Evolutionary conservation across 495 filamentous ascomycete genomes (phyloP), one percentile per base, ranked within the genome.

Genomic region (Venustampulla echinocandica): DNA sequence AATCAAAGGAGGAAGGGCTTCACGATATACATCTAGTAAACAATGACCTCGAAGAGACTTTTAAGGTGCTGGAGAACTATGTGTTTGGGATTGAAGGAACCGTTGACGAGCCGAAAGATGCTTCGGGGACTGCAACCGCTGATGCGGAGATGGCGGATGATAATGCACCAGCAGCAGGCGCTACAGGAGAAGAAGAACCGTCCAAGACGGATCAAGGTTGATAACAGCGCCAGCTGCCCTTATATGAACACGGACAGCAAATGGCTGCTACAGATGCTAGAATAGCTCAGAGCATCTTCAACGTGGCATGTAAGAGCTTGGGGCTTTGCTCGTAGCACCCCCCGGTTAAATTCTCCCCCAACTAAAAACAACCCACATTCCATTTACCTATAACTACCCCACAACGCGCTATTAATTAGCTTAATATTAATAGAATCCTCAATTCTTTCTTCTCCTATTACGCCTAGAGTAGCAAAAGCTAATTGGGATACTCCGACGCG

Each of bases 1-100:
- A 77, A 50, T 63, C 82, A 3, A 70, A 75, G 48, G 63, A 73
- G n/a, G 66, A 69, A 1, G 80, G 71, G 9, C 69, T 78, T 20
- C 45, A 59, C 10, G 84, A 90, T 37, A 73, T 73, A 63, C 70
- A 81, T 18, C 68, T 90, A 33, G 73, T 82, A 21, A 88, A 87
- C 52, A 81, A 83, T 56, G 77, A 87, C 44, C 56, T 87, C 40
- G 80, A 87, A 30, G 75, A 62, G 44, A 80, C 85, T 0, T 85
- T 80, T 61, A 44, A 53, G 34, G 74, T 42, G 14, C 39, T 61
- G 10, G 55, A 56, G 19, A 50, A 20, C 11, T 56, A 53, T 32
- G 50, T 61, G 0, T 61, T 58, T 24, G 54, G 46, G 15, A 14
- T 32, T 25, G 47, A 57, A 10, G 41, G 47, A 22, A 40, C 19